These are phyloP conservation scores for Pichia exigua DNA, from an alignment of 805 yeast genomes.

Conservation along the genomic window DNA sequence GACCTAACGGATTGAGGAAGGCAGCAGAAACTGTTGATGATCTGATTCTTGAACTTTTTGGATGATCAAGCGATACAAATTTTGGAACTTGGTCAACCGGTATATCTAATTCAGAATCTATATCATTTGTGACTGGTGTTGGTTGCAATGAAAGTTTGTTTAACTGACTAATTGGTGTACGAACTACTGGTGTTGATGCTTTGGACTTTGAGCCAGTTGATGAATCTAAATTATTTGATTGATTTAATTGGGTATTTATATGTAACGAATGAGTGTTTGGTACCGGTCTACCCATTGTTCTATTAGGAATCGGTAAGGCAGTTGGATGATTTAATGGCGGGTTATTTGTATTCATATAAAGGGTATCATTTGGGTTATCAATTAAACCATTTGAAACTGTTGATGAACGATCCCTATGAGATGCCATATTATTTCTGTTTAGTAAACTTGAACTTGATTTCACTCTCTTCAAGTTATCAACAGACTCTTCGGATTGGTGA, in stretches of 20 bases:
- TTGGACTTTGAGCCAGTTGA: not conserved
- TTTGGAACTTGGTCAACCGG: conserved; percentile 1
- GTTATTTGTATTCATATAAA: not conserved
- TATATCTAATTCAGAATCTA: conserved; percentile 3
- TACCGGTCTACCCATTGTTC: conserved; percentile 9
- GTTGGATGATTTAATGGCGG: not conserved
- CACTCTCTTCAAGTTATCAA: not conserved
- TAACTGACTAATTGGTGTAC: not conserved
- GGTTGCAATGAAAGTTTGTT: not conserved
- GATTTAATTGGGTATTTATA: not conserved
- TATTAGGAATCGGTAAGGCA: conserved; percentile 14
- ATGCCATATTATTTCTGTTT: not conserved
- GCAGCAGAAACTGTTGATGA: conserved; percentile 10
- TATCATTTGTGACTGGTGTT: conserved; percentile 1
- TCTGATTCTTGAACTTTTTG: conserved; percentile 5
- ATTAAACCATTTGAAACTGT: not conserved
- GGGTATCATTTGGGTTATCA: not conserved
- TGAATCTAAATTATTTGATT: not conserved
- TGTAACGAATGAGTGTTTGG: not conserved
- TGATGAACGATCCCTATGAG: not conserved
- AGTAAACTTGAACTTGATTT: not conserved
- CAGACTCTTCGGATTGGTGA: not conserved
- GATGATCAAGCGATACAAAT: not conserved
- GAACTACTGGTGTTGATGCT: not conserved
- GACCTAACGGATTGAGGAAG: not conserved